A percentile compares a stretch with the other conserved stretches of the same genome.
These are phyloP conservation scores for Tolypocladium pustulatum DNA, from an alignment of 2,329 filamentous ascomycete genomes.

Conservation along the genomic window DNA sequence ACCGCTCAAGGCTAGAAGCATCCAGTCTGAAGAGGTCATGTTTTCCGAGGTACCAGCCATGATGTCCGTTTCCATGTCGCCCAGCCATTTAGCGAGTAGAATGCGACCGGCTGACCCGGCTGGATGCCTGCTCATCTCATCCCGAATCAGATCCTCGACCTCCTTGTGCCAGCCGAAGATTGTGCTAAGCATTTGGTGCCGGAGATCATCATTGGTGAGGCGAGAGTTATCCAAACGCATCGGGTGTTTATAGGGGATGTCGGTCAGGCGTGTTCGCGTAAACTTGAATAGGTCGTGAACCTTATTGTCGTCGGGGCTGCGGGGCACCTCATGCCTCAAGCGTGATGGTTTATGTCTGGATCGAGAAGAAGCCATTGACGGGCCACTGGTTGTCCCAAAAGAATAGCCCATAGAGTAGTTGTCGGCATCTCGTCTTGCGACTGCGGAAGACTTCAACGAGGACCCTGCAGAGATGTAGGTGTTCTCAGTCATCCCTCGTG, in stretches of 20 bases:
- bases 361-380: slow-evolving; percentile 38
- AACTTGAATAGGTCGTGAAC: slow-evolving; percentile 78
- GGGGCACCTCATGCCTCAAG: slow-evolving; percentile 68
- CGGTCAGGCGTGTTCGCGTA: slow-evolving; percentile 67
- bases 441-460: slow-evolving; percentile 30
- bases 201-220: slow-evolving; percentile 68
- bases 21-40: slow-evolving; percentile 95
- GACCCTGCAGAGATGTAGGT: slow-evolving; percentile 58
- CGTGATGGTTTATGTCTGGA: slow-evolving; percentile 50
- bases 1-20: slow-evolving; percentile 82
- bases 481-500: slow-evolving; percentile 47
- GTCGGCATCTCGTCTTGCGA: slow-evolving; percentile 30
- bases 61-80: slow-evolving; percentile 70
- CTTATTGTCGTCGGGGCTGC: slow-evolving; percentile 63
- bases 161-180: slow-evolving; percentile 95
- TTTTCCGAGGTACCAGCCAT: slow-evolving; percentile 72
- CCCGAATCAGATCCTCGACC: slow-evolving; percentile 67
- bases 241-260: slow-evolving; percentile 70
- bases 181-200: slow-evolving; percentile 81
- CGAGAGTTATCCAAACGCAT: slow-evolving; percentile 45
- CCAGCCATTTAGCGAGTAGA: slow-evolving; percentile 84
- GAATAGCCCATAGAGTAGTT: slow-evolving; percentile 41
- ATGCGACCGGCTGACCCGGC: slow-evolving; percentile 67
- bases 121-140: slow-evolving; percentile 70
- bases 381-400: slow-evolving; percentile 21